Evolutionary conservation across 352 stramenopile species (phyloP), one percentile per base, ranked within the genome.

Genomic region (Thalassiosira oceanica): DNA sequence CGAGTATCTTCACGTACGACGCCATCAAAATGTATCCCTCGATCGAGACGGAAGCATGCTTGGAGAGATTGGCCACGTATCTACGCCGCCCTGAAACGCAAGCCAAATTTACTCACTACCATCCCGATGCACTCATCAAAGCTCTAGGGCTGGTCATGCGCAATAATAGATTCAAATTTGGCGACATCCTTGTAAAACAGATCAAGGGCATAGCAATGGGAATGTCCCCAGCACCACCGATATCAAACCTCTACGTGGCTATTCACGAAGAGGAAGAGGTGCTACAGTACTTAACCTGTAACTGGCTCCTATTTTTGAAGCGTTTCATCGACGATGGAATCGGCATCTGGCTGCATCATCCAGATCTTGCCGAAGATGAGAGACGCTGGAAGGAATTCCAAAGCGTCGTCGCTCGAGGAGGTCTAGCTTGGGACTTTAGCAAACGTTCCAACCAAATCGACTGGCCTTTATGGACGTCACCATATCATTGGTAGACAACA

Each of bases 401-500:
- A 51, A 15, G 20, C 2, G 6, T 49, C 7, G 21, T 74, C 0
- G 43, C 61, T 13, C 7, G 62, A 18, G 37, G 24, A 10, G 63
- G 63, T 10, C 26, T 74, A 0, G 18, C 28, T 7, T 74, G 63
- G 63, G 44, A 46, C 13, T 67, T 67, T 18, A 56, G 26, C 1
- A 0, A 15, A 15, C 48, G 16, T 23, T 46, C 18, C 1, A 44
- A 56, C 20, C 27, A 15, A 2, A 37, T 54, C 0, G 26, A 50
- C n/a, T n/a, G n/a, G n/a, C n/a, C 3, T 74, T 74, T 54, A 62
- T 74, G 54, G 55, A 74, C 26, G 11, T 74, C 1, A 62, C 41
- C 5, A 54, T 66, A 5, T 24, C 3, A 0, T 44, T 60, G 18
- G 11, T 26, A 8, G 7, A 20, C 11, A 23, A 28, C 1, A 15